A percentile compares a stretch with the other conserved stretches of the same genome.
Conservation (phyloP, 129 eudicot genomes). For the Logfia minima region DNA sequence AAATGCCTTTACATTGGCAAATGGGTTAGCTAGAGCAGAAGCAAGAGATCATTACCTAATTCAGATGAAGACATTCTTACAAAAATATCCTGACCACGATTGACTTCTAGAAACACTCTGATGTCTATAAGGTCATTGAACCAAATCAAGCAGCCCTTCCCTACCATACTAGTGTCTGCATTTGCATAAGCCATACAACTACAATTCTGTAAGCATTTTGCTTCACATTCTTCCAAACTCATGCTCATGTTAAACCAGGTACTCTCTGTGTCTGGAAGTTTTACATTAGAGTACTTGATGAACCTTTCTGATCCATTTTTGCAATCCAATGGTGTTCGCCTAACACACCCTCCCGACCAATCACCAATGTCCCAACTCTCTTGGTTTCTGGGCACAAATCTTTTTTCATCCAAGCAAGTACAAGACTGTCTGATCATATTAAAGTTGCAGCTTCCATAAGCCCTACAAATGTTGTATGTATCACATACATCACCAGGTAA, state of each 20-base stretch:
- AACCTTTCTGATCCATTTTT: constrained; percentile 43
- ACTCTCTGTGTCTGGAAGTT: constrained; percentile 41
- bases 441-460: constrained; percentile 48
- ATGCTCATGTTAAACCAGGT: constrained; percentile 33
- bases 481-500: constrained; percentile 50
- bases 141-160: constrained; percentile 57
- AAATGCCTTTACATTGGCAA: background rate
- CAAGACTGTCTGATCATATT: constrained; percentile 34
- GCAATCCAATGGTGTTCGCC: constrained; percentile 45
- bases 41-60: constrained; percentile 25
- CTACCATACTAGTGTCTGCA: constrained; percentile 23
- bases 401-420: constrained; percentile 41
- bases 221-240: constrained; percentile 40
- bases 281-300: constrained; percentile 25
- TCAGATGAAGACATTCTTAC: constrained; percentile 48
- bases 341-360: constrained; percentile 66
- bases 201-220: constrained; percentile 42
- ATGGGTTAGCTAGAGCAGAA: background rate
- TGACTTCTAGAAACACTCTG: constrained; percentile 15
- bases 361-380: constrained; percentile 46
- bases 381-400: constrained; percentile 44
- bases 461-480: constrained; percentile 44
- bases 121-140: constrained; percentile 45
- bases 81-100: constrained; percentile 36
- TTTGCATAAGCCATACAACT: constrained; percentile 45